Evolutionary conservation across 345 rosid genomes (phyloP).

Genomic region (Syzygium aromaticum): DNA sequence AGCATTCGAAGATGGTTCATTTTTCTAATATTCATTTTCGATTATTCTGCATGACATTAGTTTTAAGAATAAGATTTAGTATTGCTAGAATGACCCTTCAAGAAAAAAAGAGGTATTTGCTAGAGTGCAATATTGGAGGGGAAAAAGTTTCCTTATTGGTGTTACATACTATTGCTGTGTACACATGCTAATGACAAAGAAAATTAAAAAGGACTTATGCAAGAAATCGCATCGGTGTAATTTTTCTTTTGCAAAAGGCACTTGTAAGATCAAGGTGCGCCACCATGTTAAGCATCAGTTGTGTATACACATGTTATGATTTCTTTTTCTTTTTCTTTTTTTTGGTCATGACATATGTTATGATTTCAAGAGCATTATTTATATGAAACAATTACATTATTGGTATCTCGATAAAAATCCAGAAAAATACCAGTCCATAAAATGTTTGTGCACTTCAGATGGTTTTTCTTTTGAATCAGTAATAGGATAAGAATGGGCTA

Average conservation of each 20-base stretch:
- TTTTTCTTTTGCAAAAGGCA: background rate
- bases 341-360: background rate
- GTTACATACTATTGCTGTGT: background rate
- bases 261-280: background rate
- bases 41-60: background rate
- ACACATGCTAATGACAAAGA: background rate
- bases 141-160: background rate
- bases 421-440: background rate
- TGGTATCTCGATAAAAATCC: background rate
- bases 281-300: background rate
- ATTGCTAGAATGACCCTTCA: background rate
- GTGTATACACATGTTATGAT: background rate
- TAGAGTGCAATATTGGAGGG: background rate
- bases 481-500: background rate
- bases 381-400: background rate
- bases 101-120: background rate
- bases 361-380: background rate
- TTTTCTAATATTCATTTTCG: background rate
- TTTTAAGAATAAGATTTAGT: background rate
- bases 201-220: background rate
- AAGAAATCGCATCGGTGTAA: background rate
- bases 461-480: background rate
- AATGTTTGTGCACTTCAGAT: background rate
- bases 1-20: background rate
- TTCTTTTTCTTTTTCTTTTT: background rate